Conservation (phyloP, 805 yeast species). For the Jamesozyma gamospora region DNA sequence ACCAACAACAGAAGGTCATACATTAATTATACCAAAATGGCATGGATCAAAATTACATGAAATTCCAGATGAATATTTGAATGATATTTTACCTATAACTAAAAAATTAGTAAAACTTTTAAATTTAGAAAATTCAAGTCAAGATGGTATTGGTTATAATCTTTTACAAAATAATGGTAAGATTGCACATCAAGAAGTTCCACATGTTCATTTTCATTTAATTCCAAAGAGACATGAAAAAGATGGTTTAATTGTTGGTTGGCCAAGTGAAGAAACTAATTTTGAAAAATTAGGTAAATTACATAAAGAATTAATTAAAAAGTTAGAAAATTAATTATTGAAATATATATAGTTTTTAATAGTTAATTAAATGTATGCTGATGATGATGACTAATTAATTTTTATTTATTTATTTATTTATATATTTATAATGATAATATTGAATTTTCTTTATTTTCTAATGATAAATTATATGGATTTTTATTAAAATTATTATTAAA, state of each 20-base stretch:
- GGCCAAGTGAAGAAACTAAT: constrained; percentile 86
- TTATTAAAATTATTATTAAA: background rate
- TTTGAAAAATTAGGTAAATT: constrained; percentile 58
- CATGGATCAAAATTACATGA: constrained; percentile 92
- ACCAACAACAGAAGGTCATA: constrained; percentile 84
- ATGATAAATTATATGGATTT: constrained; percentile 5
- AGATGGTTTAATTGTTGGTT: constrained; percentile 78
- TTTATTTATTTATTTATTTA: background rate
- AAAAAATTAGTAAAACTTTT: constrained; percentile 74
- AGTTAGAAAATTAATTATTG: constrained; percentile 22
- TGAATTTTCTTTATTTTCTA: constrained; percentile 4
- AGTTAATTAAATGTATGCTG: constrained; percentile 1
- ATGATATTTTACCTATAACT: constrained; percentile 79
- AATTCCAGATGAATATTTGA: constrained; percentile 81
- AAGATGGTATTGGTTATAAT: constrained; percentile 63
- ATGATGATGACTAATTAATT: background rate
- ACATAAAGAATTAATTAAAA: constrained; percentile 50
- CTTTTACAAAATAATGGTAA: constrained; percentile 87
- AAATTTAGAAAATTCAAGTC: constrained; percentile 52
- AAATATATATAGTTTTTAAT: background rate
- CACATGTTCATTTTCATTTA: constrained; percentile 93
- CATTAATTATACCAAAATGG: constrained; percentile 81
- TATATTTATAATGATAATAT: background rate
- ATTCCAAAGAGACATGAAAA: constrained; percentile 73
- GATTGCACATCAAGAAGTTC: constrained; percentile 91